Conservation (phyloP, 768 basidiomycete genomes). For the Termitomyces sp. region DNA sequence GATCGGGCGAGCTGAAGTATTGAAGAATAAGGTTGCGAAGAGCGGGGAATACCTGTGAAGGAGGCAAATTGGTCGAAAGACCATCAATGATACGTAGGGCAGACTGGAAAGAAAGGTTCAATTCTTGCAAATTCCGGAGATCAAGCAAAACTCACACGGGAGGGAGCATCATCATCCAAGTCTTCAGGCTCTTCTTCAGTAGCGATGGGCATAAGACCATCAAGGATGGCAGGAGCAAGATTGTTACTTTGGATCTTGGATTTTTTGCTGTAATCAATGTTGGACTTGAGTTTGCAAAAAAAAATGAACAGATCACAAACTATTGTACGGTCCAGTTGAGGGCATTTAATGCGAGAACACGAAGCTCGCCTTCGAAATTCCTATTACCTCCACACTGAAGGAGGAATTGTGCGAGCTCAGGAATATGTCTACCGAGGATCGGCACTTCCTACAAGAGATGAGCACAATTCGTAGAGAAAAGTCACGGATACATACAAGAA, state of each 20-base stretch:
- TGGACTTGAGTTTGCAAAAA: not conserved
- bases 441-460: slow-evolving; percentile 72
- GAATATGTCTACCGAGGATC: slow-evolving; percentile 84
- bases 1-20: slow-evolving; percentile 80
- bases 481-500: slow-evolving; percentile 55
- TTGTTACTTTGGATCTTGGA: slow-evolving; percentile 85
- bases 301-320: slow-evolving; percentile 36
- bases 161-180: slow-evolving; percentile 89
- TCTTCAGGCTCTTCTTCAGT: slow-evolving; percentile 94
- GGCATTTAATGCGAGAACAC: slow-evolving; percentile 88
- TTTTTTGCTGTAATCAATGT: slow-evolving; percentile 71
- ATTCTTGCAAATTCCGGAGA: not conserved
- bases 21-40: slow-evolving; percentile 78
- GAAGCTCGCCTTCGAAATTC: slow-evolving; percentile 70
- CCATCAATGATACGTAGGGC: slow-evolving; percentile 94
- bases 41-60: slow-evolving; percentile 92
- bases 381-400: slow-evolving; percentile 79
- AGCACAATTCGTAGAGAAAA: not conserved
- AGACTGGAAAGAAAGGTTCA: slow-evolving; percentile 45
- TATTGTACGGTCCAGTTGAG: slow-evolving; percentile 98
- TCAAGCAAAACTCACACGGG: slow-evolving; percentile 58
- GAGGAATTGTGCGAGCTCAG: slow-evolving; percentile 85
- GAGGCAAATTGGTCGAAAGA: slow-evolving; percentile 88
- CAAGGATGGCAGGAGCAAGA: slow-evolving; percentile 81
- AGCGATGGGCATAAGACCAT: slow-evolving; percentile 90